These are phyloP conservation scores for Santalum album DNA, from an alignment of 164 flowering plant genomes.

Conservation along the genomic window DNA sequence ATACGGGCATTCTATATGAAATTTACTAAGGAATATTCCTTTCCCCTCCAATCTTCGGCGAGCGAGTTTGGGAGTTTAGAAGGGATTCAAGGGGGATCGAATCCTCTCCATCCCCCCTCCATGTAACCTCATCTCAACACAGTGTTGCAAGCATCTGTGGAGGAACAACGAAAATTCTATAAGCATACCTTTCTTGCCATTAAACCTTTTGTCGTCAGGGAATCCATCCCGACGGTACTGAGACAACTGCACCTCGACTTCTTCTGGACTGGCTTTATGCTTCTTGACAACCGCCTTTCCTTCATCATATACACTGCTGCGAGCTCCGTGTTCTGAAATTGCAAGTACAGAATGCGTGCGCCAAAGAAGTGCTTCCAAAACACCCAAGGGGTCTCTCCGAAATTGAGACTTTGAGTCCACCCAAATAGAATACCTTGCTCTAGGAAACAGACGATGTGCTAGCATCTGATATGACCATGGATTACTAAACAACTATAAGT, in stretches of 20 bases:
- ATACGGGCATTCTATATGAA: no score
- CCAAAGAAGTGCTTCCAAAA: conserved; percentile 93
- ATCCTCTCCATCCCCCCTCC: no score
- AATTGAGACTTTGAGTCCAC: conserved; percentile 96
- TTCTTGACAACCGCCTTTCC: conserved; percentile 87
- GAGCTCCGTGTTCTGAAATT: conserved; percentile 95
- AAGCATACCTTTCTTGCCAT: conserved; percentile 80
- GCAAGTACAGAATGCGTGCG: conserved; percentile 73
- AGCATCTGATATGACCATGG: conserved; percentile 53
- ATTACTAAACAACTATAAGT: neutral
- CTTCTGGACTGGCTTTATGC: conserved; percentile 91
- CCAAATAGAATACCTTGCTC: conserved; percentile 87
- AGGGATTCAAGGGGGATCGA: no score
- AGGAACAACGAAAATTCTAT: neutral
- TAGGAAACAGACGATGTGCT: conserved; percentile 81
- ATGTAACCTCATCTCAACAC: no score
- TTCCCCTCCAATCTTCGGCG: no score
- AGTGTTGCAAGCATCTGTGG: neutral
- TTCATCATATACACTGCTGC: conserved; percentile 92
- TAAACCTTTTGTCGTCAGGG: conserved; percentile 79
- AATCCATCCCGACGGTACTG: conserved; percentile 78
- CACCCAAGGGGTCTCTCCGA: conserved; percentile 90
- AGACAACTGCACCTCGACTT: conserved; percentile 72
- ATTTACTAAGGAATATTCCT: no score
- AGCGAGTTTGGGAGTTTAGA: no score